phyloP scores from a whole-genome alignment of 2,329 filamentous ascomycete genomes.

The Penicillium glabrum region DNA sequence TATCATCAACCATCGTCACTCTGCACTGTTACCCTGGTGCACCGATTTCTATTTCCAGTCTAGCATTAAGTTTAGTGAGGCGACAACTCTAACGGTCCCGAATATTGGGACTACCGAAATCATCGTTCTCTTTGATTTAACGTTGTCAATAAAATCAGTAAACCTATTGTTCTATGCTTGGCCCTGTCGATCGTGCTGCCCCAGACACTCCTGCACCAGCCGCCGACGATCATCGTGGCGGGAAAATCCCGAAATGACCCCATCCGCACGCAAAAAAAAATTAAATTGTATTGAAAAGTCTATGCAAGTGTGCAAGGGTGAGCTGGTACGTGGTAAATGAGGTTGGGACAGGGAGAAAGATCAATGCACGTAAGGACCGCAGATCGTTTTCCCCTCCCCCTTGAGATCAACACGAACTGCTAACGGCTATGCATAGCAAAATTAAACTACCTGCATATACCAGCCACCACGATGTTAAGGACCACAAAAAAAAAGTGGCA shows the following conservation, averaged over 20 bases:
- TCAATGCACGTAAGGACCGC: slow-evolving; percentile 12
- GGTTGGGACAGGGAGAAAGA: background rate
- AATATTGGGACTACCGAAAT: no score
- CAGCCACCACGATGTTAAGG: slow-evolving; percentile 14
- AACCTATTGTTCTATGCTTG: background rate
- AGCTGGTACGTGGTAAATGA: background rate
- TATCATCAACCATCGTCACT: slow-evolving; percentile 21
- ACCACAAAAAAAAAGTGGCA: background rate
- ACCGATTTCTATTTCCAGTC: slow-evolving; percentile 6
- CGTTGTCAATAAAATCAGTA: background rate
- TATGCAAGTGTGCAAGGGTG: slow-evolving; percentile 7
- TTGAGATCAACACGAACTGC: background rate
- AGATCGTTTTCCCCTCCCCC: background rate
- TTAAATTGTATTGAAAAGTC: background rate
- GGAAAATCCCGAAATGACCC: slow-evolving; percentile 1
- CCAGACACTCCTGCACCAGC: slow-evolving; percentile 2
- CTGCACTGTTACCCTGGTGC: slow-evolving; percentile 33
- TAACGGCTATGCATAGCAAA: slow-evolving; percentile 17
- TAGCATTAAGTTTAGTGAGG: background rate
- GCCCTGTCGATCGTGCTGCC: slow-evolving; percentile 16
- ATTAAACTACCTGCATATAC: slow-evolving; percentile 10
- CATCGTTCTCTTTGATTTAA: background rate
- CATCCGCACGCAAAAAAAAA: background rate
- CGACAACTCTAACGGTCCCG: no score
- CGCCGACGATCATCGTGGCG: slow-evolving; percentile 5